Percentiles rank a stretch among this genome's conserved stretches.
phyloP scores from a whole-genome alignment of 2,329 filamentous ascomycete species.

The Colletotrichum euphorbiae region DNA sequence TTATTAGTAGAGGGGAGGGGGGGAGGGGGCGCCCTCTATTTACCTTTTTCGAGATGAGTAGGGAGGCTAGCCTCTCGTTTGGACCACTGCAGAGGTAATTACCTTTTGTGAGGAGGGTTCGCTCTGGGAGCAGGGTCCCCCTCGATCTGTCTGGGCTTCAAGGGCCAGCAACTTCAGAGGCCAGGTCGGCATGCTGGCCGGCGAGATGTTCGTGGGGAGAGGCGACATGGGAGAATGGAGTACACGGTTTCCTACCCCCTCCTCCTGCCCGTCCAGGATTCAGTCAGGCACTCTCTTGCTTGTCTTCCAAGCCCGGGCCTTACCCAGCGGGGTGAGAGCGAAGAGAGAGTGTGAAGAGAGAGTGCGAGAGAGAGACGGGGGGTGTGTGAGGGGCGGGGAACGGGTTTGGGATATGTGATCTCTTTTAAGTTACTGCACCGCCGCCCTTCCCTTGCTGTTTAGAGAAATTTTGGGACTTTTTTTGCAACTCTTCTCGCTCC shows the following conservation, averaged over 20 bases:
- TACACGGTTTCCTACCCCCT: background rate
- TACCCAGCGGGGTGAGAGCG: background rate
- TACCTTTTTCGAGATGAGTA: background rate
- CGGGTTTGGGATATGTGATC: conserved; percentile 23
- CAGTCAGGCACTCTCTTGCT: background rate
- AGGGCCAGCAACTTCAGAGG: background rate
- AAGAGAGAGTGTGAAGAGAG: background rate
- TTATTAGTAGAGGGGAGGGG: too few relatives aligned
- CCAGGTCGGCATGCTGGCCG: conserved; percentile 31
- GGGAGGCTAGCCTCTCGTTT: background rate
- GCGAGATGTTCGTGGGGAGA: conserved; percentile 27
- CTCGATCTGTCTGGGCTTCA: background rate
- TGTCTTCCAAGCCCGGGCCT: too few relatives aligned
- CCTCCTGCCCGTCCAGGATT: background rate
- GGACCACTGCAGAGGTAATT: background rate
- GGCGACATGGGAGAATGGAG: conserved; percentile 7
- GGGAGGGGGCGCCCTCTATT: too few relatives aligned
- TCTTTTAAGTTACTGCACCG: conserved; percentile 36
- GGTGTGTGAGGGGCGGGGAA: background rate
- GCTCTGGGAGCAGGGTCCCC: background rate
- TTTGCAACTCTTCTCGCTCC: conserved; percentile 17
- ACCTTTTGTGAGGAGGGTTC: too few relatives aligned
- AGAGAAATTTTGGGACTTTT: conserved; percentile 18
- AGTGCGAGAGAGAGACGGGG: background rate
- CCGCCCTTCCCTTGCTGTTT: background rate